phyloP scores from a whole-genome alignment of 192 early-diverging fungal genomes.

The Backusella mclennaniae region DNA sequence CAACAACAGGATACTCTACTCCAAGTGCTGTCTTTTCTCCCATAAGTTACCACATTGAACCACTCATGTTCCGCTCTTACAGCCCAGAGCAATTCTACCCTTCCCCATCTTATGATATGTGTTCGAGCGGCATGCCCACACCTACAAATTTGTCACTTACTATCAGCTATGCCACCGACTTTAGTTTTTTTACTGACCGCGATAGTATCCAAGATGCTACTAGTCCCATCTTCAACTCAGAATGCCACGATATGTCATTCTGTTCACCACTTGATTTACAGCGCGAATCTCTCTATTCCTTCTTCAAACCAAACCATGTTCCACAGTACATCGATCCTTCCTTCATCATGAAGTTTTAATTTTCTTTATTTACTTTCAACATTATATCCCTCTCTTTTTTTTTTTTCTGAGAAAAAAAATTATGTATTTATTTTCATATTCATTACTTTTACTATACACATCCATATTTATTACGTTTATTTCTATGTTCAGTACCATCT shows the following conservation, averaged over 20 bases:
- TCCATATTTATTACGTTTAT: neutral
- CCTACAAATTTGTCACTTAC: neutral
- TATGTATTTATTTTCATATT: constrained; percentile 2
- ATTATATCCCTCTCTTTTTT: neutral
- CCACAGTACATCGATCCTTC: constrained; percentile 1
- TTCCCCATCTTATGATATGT: neutral
- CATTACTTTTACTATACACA: neutral
- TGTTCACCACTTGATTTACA: neutral
- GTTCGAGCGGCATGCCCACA: neutral
- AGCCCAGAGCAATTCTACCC: neutral
- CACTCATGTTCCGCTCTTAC: neutral
- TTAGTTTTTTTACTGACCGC: neutral
- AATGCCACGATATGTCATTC: neutral
- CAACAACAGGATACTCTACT: neutral
- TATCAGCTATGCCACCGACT: neutral
- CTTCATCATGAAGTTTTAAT: neutral
- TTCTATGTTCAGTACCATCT: neutral
- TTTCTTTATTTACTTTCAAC: neutral
- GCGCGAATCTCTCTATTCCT: neutral
- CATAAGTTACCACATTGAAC: neutral
- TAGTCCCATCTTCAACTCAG: neutral
- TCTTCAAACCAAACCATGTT: neutral
- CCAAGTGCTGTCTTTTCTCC: neutral
- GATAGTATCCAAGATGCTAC: neutral
- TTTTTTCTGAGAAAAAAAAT: neutral